Evolutionary conservation across 768 basidiomycete genomes (phyloP).

Genomic region (Pleurotus citrinopileatus): DNA sequence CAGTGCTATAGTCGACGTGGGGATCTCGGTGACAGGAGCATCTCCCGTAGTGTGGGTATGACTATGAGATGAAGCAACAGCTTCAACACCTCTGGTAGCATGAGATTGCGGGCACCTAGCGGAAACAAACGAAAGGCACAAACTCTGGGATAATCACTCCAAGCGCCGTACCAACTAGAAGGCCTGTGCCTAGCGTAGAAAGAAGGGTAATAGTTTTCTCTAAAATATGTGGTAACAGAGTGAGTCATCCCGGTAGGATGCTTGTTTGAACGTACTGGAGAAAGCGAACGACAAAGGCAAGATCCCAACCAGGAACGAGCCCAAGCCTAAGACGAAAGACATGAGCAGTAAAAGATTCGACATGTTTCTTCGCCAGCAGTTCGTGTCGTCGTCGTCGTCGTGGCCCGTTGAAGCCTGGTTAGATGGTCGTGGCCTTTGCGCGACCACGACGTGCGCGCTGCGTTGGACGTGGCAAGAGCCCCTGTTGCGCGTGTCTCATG

Average conservation of each 20-base stretch:
- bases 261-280: constrained; percentile 49
- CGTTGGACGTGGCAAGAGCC: background rate
- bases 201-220: constrained; percentile 40
- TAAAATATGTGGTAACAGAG: constrained; percentile 21
- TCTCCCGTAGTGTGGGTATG: background rate
- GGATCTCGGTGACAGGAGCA: constrained; percentile 30
- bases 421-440: background rate
- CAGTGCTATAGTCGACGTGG: constrained; percentile 55
- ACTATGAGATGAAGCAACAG: constrained; percentile 36
- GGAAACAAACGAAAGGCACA: constrained; percentile 27
- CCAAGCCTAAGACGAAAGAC: constrained; percentile 57
- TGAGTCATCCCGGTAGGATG: constrained; percentile 10
- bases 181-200: constrained; percentile 68
- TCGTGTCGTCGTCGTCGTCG: no score
- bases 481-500: background rate
- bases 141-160: constrained; percentile 94
- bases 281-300: constrained; percentile 73
- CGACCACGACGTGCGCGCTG: no score
- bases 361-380: background rate
- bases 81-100: constrained; percentile 67
- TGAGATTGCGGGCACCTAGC: background rate
- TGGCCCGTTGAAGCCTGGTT: background rate
- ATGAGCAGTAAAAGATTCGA: constrained; percentile 42
- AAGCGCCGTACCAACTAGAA: constrained; percentile 86
- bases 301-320: constrained; percentile 69